Conservation (phyloP, 345 rosid species). For the Laguncularia racemosa region DNA sequence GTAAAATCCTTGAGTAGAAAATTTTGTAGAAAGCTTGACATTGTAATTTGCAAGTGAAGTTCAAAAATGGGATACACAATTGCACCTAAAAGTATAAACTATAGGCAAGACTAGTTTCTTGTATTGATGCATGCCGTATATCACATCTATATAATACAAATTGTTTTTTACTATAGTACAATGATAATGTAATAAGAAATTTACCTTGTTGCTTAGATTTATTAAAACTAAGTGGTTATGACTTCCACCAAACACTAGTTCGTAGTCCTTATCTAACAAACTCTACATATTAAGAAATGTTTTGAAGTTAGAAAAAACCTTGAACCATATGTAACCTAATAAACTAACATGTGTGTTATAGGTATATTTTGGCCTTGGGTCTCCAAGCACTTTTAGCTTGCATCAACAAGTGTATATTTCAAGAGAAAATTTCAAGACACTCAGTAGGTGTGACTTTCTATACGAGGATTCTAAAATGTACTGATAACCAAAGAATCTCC, state of each 20-base stretch:
- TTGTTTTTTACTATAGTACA: not conserved
- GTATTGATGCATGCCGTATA: not conserved
- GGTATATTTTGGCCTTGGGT: too few relatives aligned
- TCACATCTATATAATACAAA: not conserved
- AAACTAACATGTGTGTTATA: too few relatives aligned
- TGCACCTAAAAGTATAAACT: not conserved
- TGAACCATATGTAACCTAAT: constrained; percentile 2
- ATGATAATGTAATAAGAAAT: not conserved
- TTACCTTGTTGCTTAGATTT: constrained; percentile 76
- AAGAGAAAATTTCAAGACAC: too few relatives aligned
- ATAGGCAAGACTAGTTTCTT: not conserved
- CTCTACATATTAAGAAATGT: constrained; percentile 38
- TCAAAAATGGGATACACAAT: too few relatives aligned
- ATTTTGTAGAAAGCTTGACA: too few relatives aligned
- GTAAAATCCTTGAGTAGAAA: too few relatives aligned
- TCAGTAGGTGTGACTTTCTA: too few relatives aligned
- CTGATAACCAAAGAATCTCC: too few relatives aligned
- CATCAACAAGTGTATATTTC: too few relatives aligned
- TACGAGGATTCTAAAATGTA: too few relatives aligned
- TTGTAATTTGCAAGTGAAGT: too few relatives aligned
- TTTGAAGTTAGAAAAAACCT: not conserved
- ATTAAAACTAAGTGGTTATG: constrained; percentile 91
- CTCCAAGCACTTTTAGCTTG: too few relatives aligned
- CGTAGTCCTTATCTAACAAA: constrained; percentile 65
- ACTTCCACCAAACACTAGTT: constrained; percentile 90